A percentile compares a stretch with the other conserved stretches of the same genome.
phyloP scores from a whole-genome alignment of 2,329 filamentous ascomycete genomes.

The Aspergillus alliaceus region DNA sequence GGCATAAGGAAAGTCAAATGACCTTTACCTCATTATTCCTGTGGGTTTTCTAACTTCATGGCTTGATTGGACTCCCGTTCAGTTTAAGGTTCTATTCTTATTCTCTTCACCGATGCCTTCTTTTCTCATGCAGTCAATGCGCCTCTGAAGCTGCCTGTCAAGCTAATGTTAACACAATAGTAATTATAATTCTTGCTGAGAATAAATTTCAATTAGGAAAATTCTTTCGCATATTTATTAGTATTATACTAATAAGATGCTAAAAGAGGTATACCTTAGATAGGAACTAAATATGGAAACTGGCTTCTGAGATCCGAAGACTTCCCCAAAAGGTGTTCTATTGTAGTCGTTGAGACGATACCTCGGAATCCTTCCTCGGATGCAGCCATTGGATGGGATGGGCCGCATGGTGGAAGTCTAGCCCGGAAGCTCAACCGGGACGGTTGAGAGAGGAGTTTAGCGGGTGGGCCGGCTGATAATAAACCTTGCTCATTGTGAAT shows the following conservation, averaged over 20 bases:
- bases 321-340: neutral
- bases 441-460: conserved; percentile 5
- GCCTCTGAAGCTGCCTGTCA: conserved; percentile 1
- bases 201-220: neutral
- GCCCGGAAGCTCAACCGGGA: conserved; percentile 11
- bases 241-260: no score
- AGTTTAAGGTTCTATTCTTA: conserved; percentile 2
- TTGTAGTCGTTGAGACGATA: conserved; percentile 10
- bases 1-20: conserved; percentile 4
- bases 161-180: neutral
- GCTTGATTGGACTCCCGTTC: conserved; percentile 3
- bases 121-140: neutral
- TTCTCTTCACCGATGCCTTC: conserved; percentile 9
- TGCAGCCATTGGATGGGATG: conserved; percentile 9
- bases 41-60: neutral
- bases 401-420: conserved; percentile 10
- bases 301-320: neutral
- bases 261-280: no score
- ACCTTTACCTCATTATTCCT: neutral
- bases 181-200: neutral
- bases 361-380: conserved; percentile 14
- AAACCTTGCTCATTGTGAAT: conserved; percentile 4
- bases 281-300: neutral
- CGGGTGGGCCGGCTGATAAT: conserved; percentile 8
- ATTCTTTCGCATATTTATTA: no score